These are phyloP conservation scores for Gracilaria caudata DNA, from an alignment of 23 red algal genomes.

Conservation along the genomic window DNA sequence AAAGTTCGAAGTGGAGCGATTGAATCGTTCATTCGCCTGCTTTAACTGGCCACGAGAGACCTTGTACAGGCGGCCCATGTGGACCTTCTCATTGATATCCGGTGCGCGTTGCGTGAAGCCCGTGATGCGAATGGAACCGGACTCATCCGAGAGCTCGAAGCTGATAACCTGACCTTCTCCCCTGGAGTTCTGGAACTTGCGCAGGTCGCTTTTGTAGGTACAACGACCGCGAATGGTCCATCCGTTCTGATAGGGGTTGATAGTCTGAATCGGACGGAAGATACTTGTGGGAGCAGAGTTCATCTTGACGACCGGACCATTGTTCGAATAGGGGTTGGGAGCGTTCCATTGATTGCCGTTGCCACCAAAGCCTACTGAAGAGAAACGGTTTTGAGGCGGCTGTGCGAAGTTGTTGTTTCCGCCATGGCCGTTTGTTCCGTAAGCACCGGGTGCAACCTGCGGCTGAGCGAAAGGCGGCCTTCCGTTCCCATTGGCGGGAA, in stretches of 20 bases:
- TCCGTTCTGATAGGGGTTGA: constrained; percentile 95
- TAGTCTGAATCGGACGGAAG: constrained; percentile 76
- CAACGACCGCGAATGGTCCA: constrained; percentile 94
- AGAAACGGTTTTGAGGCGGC: background rate
- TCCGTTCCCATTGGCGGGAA: background rate
- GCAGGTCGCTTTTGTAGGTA: constrained; percentile 77
- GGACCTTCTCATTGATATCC: constrained; percentile 73
- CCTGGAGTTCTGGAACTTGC: constrained; percentile 80
- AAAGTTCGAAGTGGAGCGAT: constrained; percentile 81
- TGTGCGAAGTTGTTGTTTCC: background rate
- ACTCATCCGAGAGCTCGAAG: constrained; percentile 94
- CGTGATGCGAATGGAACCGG: constrained; percentile 86
- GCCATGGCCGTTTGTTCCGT: background rate
- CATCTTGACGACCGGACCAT: constrained; percentile 49
- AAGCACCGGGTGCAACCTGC: background rate
- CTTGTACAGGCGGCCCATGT: constrained; percentile 79
- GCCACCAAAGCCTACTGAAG: constrained; percentile 26
- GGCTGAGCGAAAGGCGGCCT: background rate
- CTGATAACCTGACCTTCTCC: constrained; percentile 92
- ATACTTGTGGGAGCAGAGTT: constrained; percentile 32
- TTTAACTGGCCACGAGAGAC: constrained; percentile 80
- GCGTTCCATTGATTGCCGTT: constrained; percentile 30
- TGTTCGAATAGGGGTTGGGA: constrained; percentile 22
- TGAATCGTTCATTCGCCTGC: constrained; percentile 91
- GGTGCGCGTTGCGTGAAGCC: constrained; percentile 74